These are phyloP conservation scores for Geotrichum reessii DNA, from an alignment of 1,139 yeast species.

Conservation along the genomic window DNA sequence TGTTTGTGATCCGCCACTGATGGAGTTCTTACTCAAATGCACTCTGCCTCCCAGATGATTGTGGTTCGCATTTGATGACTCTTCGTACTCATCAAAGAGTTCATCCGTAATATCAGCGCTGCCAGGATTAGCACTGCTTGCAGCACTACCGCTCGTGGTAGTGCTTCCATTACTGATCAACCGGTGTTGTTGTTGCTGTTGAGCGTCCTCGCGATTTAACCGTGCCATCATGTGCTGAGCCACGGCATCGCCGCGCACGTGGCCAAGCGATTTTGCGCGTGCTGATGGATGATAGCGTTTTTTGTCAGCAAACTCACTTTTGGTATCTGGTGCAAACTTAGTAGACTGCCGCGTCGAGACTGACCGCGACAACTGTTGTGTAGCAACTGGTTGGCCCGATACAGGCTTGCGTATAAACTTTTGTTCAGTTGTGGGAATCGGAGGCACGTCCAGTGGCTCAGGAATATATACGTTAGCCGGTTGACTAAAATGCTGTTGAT, in stretches of 20 bases:
- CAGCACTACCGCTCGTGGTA: neutral
- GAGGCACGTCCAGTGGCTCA: neutral
- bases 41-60: neutral
- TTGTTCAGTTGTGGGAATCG: conserved; percentile 2
- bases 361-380: conserved; percentile 6
- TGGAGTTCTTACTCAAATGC: conserved; percentile 12
- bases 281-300: conserved; percentile 71
- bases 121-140: conserved; percentile 25
- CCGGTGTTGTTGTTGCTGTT: neutral
- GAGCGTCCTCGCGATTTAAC: conserved; percentile 5
- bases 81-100: conserved; percentile 61
- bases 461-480: conserved; percentile 11
- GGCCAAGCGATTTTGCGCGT: conserved; percentile 84
- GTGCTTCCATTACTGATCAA: neutral
- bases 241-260: conserved; percentile 45
- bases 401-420: conserved; percentile 10
- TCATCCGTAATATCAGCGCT: conserved; percentile 54
- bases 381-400: neutral
- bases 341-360: conserved; percentile 8
- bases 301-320: conserved; percentile 4
- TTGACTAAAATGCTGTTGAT: conserved; percentile 15
- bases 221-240: conserved; percentile 20
- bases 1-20: conserved; percentile 1
- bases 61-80: conserved; percentile 32
- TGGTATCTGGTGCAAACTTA: conserved; percentile 4